Evolutionary conservation across 108 stramenopile genomes (phyloP).

Genomic region (Licmophora abbreviata): DNA sequence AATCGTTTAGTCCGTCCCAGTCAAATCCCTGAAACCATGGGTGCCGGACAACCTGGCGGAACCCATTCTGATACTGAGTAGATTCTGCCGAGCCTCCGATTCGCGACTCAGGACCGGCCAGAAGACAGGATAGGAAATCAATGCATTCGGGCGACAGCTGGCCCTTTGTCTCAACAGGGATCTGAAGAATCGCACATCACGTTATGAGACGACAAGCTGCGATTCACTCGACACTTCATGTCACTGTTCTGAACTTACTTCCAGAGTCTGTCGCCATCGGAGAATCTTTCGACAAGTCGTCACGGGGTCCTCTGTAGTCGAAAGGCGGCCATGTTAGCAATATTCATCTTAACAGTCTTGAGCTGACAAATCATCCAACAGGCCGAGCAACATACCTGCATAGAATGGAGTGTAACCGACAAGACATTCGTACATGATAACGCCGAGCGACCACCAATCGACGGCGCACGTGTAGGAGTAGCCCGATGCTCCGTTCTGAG

Average conservation of each 20-base stretch:
- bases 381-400: too few species aligned
- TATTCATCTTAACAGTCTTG: too few species aligned
- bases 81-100: slow-evolving; percentile 73
- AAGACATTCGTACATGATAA: slow-evolving; percentile 99
- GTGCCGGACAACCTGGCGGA: slow-evolving; percentile 80
- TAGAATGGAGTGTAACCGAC: slow-evolving; percentile 99
- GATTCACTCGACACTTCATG: not conserved
- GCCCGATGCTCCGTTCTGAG: slow-evolving; percentile 86
- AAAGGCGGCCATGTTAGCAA: too few species aligned
- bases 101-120: slow-evolving; percentile 77
- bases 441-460: slow-evolving; percentile 99
- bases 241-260: slow-evolving; percentile 22
- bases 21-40: slow-evolving; percentile 86
- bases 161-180: slow-evolving; percentile 72
- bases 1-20: slow-evolving; percentile 63
- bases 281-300: slow-evolving; percentile 96
- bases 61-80: slow-evolving; percentile 79
- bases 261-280: slow-evolving; percentile 83
- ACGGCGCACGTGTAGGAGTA: slow-evolving; percentile 95
- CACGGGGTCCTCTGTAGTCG: too few species aligned
- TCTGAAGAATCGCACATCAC: too few species aligned
- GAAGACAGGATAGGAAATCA: slow-evolving; percentile 81
- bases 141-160: slow-evolving; percentile 79
- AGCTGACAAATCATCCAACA: too few species aligned
- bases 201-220: not conserved